Percentiles rank a stretch among this genome's conserved stretches.
phyloP scores from a whole-genome alignment of 2,329 filamentous ascomycete species.

The Aspergillus texensis region DNA sequence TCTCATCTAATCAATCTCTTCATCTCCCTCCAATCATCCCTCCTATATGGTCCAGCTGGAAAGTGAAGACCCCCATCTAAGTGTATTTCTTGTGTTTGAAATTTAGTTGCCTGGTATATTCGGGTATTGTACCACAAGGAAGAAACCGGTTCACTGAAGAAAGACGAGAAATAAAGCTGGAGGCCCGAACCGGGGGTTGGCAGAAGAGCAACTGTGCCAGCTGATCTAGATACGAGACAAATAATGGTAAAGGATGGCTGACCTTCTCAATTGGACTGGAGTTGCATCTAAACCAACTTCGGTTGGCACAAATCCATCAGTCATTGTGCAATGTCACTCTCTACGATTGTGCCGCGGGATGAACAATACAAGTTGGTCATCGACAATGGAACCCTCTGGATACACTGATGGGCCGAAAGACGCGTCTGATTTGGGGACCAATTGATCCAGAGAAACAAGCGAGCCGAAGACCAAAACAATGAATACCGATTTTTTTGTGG shows the following conservation, averaged over 20 bases:
- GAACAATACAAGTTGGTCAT: not conserved
- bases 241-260: not conserved
- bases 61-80: not conserved
- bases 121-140: not conserved
- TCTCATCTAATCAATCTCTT: constrained; percentile 30
- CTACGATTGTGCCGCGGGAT: not conserved
- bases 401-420: not conserved
- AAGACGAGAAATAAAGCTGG: not conserved
- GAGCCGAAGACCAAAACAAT: not conserved
- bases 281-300: not conserved
- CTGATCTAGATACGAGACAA: not conserved
- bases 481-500: constrained; percentile 1
- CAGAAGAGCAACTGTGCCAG: not conserved
- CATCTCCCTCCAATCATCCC: constrained; percentile 13
- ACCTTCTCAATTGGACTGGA: not conserved
- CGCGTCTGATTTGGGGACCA: not conserved
- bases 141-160: not conserved
- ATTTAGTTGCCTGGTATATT: not conserved
- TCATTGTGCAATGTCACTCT: not conserved
- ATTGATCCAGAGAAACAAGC: constrained; percentile 4
- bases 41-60: not conserved
- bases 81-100: not conserved
- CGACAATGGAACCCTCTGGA: not conserved
- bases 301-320: not conserved
- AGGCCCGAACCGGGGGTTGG: not conserved